A percentile compares a stretch with the other conserved stretches of the same genome.
phyloP scores from a whole-genome alignment of 306 rosid genomes.

The Malus domestica region DNA sequence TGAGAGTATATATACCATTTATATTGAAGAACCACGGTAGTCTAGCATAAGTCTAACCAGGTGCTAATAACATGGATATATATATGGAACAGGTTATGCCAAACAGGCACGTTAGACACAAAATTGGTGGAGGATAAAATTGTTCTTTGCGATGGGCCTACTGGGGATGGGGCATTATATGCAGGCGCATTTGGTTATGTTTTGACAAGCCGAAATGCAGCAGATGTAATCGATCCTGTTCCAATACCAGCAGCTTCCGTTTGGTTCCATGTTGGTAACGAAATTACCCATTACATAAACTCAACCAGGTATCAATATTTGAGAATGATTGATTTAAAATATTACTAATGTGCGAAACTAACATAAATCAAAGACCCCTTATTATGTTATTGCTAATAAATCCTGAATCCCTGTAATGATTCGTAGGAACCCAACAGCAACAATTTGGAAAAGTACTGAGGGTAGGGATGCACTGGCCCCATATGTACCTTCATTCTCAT shows the following conservation, averaged over 20 bases:
- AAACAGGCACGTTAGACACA: neutral
- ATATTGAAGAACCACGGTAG: neutral
- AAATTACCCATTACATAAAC: conserved; percentile 11
- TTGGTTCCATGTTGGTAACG: neutral
- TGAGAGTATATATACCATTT: neutral
- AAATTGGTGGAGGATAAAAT: conserved; percentile 38
- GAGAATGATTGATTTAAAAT: too few relatives aligned
- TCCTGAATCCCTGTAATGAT: neutral
- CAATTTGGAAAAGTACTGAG: conserved; percentile 28
- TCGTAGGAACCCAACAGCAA: conserved; percentile 28
- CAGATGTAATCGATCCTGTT: neutral
- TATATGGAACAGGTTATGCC: conserved; percentile 17
- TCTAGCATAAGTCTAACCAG: too few relatives aligned
- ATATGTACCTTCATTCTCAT: conserved; percentile 26
- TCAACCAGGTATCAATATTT: conserved; percentile 11
- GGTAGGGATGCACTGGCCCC: conserved; percentile 23
- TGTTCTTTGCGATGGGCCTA: conserved; percentile 25
- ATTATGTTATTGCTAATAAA: too few relatives aligned
- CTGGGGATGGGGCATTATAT: neutral
- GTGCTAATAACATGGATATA: too few relatives aligned
- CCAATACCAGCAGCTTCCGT: conserved; percentile 30
- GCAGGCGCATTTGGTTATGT: conserved; percentile 32
- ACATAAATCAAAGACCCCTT: too few relatives aligned
- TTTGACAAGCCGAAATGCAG: neutral
- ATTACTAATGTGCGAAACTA: too few relatives aligned